Evolutionary conservation across 2,329 filamentous ascomycete genomes (phyloP), one percentile per base, ranked within the genome.

Genomic region (Pseudogymnoascus sp.): DNA sequence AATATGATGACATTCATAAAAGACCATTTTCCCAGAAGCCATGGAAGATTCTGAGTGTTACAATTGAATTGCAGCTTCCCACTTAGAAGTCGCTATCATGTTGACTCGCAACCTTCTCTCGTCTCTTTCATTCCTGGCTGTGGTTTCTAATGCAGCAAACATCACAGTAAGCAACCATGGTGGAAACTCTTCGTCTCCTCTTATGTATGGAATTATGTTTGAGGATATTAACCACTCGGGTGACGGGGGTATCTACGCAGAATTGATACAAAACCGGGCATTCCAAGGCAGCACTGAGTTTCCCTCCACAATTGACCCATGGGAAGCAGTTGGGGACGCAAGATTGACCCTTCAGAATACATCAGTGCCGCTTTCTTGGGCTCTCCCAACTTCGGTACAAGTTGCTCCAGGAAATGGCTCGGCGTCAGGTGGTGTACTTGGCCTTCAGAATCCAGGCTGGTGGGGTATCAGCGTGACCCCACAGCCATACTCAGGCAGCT

Each of bases 231-330:
- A 68, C 21, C 67, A 72, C 59, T 72, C 70, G 11, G 70, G 71
- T 4, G 71, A 72, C 62, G 70, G 71, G 13, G 71, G 70, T 7
- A 70, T 72, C 26, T 90, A 91, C 71, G 88, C 85, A 59, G 87
- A 91, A 70, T 74, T 91, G 63, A 82, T 91, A 63, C 82, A 81
- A 61, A 91, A 91, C 73, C 82, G 87, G 59, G 88, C 87, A 10
- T 90, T 91, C 70, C 88, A 91, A 72, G 73, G 75, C 19, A 67
- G 70, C 15, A 59, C 61, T 15, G 65, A 11, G 72, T 85, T 29
- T 75, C 79, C 37, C 73, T 86, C 37, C 77, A 82, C 66, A 75
- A 78, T 62, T 75, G 68, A 79, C 75, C 62, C 70, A 21, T 73
- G 69, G 69, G 56, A 37, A 4, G 59, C 68, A n/a, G 38, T 70